Evolutionary conservation across 139 green algal genomes (phyloP).

Genomic region (Chlorella ohadii): DNA sequence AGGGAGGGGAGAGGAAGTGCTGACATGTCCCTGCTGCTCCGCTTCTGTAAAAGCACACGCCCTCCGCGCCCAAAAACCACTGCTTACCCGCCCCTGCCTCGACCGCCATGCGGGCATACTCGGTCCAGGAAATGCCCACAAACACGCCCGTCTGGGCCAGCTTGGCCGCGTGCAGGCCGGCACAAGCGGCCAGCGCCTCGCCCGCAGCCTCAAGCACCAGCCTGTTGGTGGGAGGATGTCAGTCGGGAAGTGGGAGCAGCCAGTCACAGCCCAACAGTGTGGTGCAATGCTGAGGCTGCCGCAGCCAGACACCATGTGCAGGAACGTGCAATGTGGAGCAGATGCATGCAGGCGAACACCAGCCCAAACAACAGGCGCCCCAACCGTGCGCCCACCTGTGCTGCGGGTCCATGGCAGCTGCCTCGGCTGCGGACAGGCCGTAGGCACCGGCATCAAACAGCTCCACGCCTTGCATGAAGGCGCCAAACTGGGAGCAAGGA

Average conservation of each 20-base stretch:
- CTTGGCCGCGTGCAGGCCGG: not conserved
- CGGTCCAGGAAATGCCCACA: slow-evolving; percentile 63
- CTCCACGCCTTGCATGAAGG: slow-evolving; percentile 57
- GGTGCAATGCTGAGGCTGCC: too few relatives aligned
- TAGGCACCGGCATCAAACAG: slow-evolving; percentile 67
- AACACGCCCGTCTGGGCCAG: slow-evolving; percentile 45
- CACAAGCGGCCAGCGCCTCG: slow-evolving; percentile 21
- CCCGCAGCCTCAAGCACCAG: slow-evolving; percentile 72
- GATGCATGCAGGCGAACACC: too few relatives aligned
- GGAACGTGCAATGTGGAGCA: too few relatives aligned
- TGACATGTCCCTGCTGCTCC: too few relatives aligned
- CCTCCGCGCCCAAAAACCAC: too few relatives aligned
- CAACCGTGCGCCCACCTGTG: slow-evolving; percentile 69
- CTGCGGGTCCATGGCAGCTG: slow-evolving; percentile 79
- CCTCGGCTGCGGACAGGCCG: slow-evolving; percentile 66
- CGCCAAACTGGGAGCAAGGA: slow-evolving; percentile 46
- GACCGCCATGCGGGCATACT: slow-evolving; percentile 76
- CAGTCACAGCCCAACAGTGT: too few relatives aligned
- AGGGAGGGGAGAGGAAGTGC: too few relatives aligned
- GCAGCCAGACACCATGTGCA: too few relatives aligned
- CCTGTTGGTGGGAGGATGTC: slow-evolving; percentile 12
- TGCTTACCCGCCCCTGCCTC: slow-evolving; percentile 32
- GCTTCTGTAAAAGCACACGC: not conserved
- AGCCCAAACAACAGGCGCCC: too few relatives aligned
- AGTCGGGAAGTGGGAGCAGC: not conserved